Evolutionary conservation across 2,329 filamentous ascomycete genomes (phyloP).

Genomic region (Hypoxylon sp.): DNA sequence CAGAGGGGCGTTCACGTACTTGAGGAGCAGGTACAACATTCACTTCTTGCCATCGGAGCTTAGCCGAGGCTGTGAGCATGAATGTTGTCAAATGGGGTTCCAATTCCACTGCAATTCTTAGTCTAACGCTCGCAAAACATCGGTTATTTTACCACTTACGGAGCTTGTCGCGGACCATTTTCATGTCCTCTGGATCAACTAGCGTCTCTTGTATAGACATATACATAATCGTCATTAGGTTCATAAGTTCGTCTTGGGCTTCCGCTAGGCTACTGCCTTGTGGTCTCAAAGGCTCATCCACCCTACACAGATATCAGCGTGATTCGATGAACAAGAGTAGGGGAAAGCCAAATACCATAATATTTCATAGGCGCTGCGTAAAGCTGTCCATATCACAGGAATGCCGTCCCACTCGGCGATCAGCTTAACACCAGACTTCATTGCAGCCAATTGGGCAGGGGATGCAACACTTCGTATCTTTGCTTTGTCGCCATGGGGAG

Average conservation of each 20-base stretch:
- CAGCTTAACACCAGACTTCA: constrained; percentile 68
- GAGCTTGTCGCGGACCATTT: constrained; percentile 64
- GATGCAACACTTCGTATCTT: constrained; percentile 66
- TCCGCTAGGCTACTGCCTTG: constrained; percentile 62
- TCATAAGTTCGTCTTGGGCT: constrained; percentile 72
- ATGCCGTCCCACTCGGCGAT: constrained; percentile 67
- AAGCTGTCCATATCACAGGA: constrained; percentile 65
- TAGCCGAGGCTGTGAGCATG: constrained; percentile 77
- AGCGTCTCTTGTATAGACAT: constrained; percentile 71
- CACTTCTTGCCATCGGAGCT: constrained; percentile 80
- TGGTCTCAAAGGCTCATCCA: constrained; percentile 61
- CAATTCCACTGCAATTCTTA: constrained; percentile 64
- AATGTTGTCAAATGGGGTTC: constrained; percentile 79
- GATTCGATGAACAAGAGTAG: constrained; percentile 37
- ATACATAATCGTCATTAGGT: constrained; percentile 75
- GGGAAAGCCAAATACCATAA: constrained; percentile 62
- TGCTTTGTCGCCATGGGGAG: constrained; percentile 59
- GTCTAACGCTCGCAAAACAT: constrained; percentile 20
- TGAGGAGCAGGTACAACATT: constrained; percentile 73
- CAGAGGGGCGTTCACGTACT: constrained; percentile 59
- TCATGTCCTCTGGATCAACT: constrained; percentile 66
- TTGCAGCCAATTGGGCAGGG: constrained; percentile 70
- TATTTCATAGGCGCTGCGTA: constrained; percentile 65
- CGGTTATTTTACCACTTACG: constrained; percentile 57
- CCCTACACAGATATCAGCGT: constrained; percentile 59